Percentiles rank a stretch among this genome's conserved stretches.
phyloP scores from a whole-genome alignment of 306 rosid genomes.

The Carpinus fangiana region DNA sequence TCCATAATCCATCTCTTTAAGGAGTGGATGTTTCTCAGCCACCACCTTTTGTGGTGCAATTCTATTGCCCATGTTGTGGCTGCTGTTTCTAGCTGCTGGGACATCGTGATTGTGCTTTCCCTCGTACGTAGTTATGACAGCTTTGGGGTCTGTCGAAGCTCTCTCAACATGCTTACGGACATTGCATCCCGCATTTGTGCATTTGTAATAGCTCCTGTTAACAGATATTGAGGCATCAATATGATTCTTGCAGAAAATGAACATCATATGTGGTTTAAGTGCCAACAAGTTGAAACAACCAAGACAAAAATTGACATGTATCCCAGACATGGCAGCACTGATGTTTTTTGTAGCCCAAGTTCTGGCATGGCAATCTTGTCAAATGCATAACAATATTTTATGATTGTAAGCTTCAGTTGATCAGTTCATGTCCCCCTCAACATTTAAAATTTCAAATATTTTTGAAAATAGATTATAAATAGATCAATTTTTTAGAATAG shows the following conservation, averaged over 20 bases:
- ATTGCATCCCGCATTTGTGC: conserved; percentile 84
- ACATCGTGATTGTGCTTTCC: conserved; percentile 91
- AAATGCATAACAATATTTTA: background rate
- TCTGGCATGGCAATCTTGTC: background rate
- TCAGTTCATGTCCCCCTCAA: background rate
- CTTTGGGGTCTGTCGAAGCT: conserved; percentile 86
- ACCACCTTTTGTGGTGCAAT: conserved; percentile 41
- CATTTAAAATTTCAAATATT: background rate
- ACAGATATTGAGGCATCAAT: conserved; percentile 22
- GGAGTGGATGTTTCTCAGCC: conserved; percentile 60
- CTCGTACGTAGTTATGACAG: conserved; percentile 87
- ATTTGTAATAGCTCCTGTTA: conserved; percentile 95
- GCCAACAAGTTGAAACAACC: background rate
- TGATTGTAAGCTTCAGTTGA: background rate
- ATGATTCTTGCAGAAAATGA: background rate
- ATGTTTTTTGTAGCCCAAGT: background rate
- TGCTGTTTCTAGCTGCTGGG: conserved; percentile 90
- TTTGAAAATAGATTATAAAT: background rate
- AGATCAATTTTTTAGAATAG: background rate
- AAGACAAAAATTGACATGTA: too few relatives aligned
- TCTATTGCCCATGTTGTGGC: conserved; percentile 67
- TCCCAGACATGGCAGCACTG: too few relatives aligned
- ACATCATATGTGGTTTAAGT: background rate
- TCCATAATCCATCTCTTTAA: conserved; percentile 55
- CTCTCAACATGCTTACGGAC: conserved; percentile 98